phyloP scores from a whole-genome alignment of 192 early-diverging fungal genomes.

The Allomyces macrogynus region DNA sequence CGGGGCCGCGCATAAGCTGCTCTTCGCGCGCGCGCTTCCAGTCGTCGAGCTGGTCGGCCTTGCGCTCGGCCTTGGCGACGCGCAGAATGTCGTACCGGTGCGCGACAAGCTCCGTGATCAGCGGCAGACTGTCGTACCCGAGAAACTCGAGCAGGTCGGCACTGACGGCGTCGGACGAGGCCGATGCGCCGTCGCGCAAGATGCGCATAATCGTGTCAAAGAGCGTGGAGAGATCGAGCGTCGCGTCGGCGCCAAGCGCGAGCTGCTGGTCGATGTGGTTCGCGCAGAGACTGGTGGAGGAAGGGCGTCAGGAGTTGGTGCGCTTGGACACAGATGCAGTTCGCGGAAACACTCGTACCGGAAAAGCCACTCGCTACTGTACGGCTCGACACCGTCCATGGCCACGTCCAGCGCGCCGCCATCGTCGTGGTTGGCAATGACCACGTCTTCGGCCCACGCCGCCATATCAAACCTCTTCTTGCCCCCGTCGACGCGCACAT shows the following conservation, averaged over 20 bases:
- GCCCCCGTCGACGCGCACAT: background rate
- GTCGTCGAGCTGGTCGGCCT: background rate
- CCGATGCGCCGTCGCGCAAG: background rate
- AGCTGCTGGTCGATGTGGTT: background rate
- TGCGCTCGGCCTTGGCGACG: slow-evolving; percentile 25
- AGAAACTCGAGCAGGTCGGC: slow-evolving; percentile 44
- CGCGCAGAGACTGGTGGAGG: background rate
- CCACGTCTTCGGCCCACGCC: too few relatives aligned
- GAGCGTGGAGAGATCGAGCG: too few relatives aligned
- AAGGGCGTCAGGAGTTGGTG: background rate
- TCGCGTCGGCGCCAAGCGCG: background rate
- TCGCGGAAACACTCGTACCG: background rate
- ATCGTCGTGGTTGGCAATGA: too few relatives aligned
- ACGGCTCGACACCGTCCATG: too few relatives aligned
- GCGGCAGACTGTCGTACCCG: slow-evolving; percentile 50
- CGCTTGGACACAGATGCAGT: background rate
- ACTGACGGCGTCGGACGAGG: slow-evolving; percentile 33
- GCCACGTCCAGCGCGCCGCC: too few relatives aligned
- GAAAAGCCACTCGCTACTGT: too few relatives aligned
- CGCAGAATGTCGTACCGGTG: slow-evolving; percentile 37
- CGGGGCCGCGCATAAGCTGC: slow-evolving; percentile 4
- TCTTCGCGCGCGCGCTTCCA: slow-evolving; percentile 8
- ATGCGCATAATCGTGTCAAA: background rate
- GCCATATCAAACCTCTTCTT: too few relatives aligned
- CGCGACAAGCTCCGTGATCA: slow-evolving; percentile 33